Conservation (phyloP, 495 filamentous ascomycete species). For the Podospora sp. region DNA sequence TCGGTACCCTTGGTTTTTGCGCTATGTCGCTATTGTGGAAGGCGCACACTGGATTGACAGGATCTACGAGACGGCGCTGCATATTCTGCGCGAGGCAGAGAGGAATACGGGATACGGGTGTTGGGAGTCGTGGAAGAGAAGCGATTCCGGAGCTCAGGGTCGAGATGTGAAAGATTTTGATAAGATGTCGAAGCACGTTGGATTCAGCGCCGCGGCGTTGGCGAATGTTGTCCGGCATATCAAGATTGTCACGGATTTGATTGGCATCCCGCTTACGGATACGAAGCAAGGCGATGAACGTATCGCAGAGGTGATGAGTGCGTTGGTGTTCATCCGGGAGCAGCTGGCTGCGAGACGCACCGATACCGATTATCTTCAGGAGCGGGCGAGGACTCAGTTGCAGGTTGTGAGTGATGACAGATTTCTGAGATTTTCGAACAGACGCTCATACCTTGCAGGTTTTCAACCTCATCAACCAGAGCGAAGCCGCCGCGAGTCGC, state of each 20-base stretch:
- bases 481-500: constrained; percentile 1
- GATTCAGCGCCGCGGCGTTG: background rate
- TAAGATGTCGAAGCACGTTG: background rate
- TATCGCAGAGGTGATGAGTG: background rate
- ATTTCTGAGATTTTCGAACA: background rate
- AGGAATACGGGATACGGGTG: background rate
- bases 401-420: background rate
- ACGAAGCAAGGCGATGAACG: background rate
- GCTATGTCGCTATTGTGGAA: background rate
- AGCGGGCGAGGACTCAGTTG: constrained; percentile 7
- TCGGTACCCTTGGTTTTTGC: background rate
- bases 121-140: constrained; percentile 5
- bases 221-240: constrained; percentile 4
- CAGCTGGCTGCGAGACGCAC: background rate
- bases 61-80: background rate
- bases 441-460: background rate
- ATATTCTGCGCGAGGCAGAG: background rate
- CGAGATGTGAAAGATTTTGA: background rate
- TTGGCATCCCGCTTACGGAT: background rate
- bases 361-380: constrained; percentile 3
- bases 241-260: background rate
- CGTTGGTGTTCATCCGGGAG: background rate
- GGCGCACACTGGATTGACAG: background rate
- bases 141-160: background rate
- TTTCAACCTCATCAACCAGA: constrained; percentile 4